Evolutionary conservation across 345 rosid genomes (phyloP).

Genomic region (Aquilaria sinensis): DNA sequence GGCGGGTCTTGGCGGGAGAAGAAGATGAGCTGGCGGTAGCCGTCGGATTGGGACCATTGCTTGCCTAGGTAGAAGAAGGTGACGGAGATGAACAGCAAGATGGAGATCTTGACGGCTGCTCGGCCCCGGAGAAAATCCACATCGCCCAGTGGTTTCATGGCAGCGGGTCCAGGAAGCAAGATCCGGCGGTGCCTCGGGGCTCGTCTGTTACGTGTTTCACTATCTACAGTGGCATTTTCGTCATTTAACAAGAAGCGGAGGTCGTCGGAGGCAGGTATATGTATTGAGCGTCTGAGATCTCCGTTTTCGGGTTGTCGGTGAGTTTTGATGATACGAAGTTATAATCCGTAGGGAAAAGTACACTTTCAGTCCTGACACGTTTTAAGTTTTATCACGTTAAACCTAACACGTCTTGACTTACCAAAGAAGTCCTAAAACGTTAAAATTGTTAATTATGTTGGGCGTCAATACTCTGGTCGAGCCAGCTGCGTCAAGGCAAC

Average conservation of each 20-base stretch:
- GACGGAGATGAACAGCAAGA: slow-evolving; percentile 45
- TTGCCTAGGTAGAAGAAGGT: slow-evolving; percentile 83
- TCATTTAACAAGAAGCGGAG: background rate
- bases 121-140: slow-evolving; percentile 36
- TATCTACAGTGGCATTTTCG: slow-evolving; percentile 6
- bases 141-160: slow-evolving; percentile 44
- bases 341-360: background rate
- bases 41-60: slow-evolving; percentile 84
- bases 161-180: background rate
- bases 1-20: slow-evolving; percentile 41
- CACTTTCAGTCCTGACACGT: too few species aligned
- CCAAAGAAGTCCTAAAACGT: too few species aligned
- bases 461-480: too few species aligned
- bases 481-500: too few species aligned
- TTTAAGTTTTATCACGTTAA: too few species aligned
- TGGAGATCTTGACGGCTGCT: slow-evolving; percentile 35
- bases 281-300: too few species aligned
- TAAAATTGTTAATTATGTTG: too few species aligned
- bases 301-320: background rate
- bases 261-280: background rate
- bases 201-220: background rate
- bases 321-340: too few species aligned
- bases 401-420: too few species aligned
- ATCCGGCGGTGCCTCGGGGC: slow-evolving; percentile 1
- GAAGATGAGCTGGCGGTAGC: slow-evolving; percentile 65